phyloP scores from a whole-genome alignment of 2,329 filamentous ascomycete genomes.

The Epichloe elymi region DNA sequence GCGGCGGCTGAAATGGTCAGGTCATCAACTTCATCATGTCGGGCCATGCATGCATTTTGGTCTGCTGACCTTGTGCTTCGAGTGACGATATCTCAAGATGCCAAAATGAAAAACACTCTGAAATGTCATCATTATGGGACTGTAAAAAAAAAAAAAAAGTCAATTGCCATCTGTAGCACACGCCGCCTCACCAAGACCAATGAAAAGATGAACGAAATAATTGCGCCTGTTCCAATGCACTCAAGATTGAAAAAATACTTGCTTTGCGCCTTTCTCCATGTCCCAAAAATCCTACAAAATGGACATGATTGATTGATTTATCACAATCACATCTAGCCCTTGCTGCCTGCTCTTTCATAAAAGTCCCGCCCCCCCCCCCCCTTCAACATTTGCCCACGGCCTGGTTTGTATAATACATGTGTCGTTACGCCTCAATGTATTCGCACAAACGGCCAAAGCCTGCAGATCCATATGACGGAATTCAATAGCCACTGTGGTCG shows the following conservation, averaged over 20 bases:
- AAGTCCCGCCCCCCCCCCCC: not conserved
- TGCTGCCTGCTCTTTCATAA: not conserved
- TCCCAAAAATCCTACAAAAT: not conserved
- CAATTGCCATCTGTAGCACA: not conserved
- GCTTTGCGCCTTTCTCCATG: not conserved
- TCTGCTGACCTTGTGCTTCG: too few species aligned
- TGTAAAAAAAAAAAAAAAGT: too few species aligned
- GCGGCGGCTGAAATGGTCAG: too few species aligned
- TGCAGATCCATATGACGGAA: not conserved
- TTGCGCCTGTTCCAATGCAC: slow-evolving; percentile 1
- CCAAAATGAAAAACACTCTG: not conserved
- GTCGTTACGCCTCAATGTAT: too few species aligned
- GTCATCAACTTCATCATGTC: too few species aligned
- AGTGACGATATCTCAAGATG: too few species aligned
- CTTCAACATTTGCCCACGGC: not conserved
- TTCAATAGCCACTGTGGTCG: not conserved
- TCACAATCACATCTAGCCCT: not conserved
- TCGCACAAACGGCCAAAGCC: too few species aligned
- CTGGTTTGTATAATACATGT: not conserved
- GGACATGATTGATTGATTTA: not conserved
- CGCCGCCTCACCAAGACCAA: not conserved
- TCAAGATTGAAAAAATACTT: not conserved
- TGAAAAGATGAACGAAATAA: not conserved
- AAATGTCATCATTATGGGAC: not conserved
- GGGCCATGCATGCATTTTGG: too few species aligned